Base-by-base conservation (phyloP, 306 rosid genomes). In the Trichosanthes truncata region DNA sequence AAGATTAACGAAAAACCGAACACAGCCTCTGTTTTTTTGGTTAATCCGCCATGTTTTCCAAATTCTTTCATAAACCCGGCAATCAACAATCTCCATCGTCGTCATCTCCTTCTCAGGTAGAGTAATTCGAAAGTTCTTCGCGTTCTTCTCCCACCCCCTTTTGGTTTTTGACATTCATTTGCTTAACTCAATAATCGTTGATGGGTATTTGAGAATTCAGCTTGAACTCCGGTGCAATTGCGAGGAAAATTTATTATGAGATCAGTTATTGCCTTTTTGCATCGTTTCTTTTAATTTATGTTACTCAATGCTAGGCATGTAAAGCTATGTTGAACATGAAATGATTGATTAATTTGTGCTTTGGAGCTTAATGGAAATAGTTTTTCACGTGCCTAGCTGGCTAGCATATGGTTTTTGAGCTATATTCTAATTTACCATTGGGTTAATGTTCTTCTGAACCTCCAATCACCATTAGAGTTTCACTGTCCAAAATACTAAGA, bases 1-100 rank as follows among this genome's bases (percentile, higher is more conserved):
- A 79, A 20, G 76, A 78, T 75, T 78, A 79, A 80, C 49, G 0
- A 3, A 1, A 25, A 25, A 21, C 55, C 20, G 2, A 72, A 13
- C 21, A 3, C 75, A 25, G 35, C 21, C 36, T 62, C 43, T 62
- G 85, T 78, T 82, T 81, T n/a, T 82, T 72, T 63, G 17, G 43
- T 75, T 76, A 82, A 31, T 76, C 84, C 82, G 61, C 84, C 23
- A 91, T 93, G 98, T 89, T 93, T 29, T 80, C 96, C 65, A 87
- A 84, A 84, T 51, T 91, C 29, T 88, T 91, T 56, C 89, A 84
- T 10, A 88, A 89, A 68, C 61, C 82, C 36, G 23, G 80, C 5
- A 68, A 78, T 25, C 84, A 75, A 23, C 85, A 86, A 45, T 21
- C 63, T n/a, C 36, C 74, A 11, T 40, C 35, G 41, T 78, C 71